These are phyloP conservation scores for Populus hybrid DNA, from an alignment of 441 rosid species.

Conservation along the genomic window DNA sequence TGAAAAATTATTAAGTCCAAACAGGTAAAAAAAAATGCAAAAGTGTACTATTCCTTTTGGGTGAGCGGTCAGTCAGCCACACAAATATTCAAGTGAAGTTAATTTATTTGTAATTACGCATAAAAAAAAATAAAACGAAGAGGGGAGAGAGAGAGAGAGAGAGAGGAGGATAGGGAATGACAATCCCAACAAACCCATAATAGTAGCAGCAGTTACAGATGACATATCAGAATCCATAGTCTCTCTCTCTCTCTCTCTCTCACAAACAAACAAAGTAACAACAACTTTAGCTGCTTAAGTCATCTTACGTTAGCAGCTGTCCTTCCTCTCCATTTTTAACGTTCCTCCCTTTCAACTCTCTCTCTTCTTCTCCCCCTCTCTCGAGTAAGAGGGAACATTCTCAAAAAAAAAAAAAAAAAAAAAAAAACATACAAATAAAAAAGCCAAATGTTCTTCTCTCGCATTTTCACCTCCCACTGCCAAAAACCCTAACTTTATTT, in stretches of 20 bases:
- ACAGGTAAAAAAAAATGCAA: no score
- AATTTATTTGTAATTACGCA: no score
- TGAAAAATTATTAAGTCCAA: no score
- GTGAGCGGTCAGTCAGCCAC: no score
- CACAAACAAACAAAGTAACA: background rate
- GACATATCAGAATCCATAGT: background rate
- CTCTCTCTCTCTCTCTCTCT: no score
- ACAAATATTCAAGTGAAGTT: no score
- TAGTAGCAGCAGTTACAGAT: background rate
- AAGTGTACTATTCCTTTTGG: no score
- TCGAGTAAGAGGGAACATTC: background rate
- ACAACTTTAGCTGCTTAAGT: background rate
- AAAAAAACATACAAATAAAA: slow-evolving; percentile 21
- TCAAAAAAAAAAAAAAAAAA: slow-evolving; percentile 5
- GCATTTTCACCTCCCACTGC: background rate
- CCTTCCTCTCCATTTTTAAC: background rate
- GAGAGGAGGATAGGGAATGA: no score
- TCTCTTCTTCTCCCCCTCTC: background rate
- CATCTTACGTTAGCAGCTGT: slow-evolving; percentile 21
- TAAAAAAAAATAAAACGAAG: no score
- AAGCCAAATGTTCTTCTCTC: slow-evolving; percentile 11
- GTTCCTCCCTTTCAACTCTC: background rate
- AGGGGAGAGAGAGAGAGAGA: no score
- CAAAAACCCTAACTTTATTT: slow-evolving; percentile 11
- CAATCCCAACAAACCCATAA: background rate